Base-by-base conservation (phyloP, 306 rosid species). In the Rosa persica region DNA sequence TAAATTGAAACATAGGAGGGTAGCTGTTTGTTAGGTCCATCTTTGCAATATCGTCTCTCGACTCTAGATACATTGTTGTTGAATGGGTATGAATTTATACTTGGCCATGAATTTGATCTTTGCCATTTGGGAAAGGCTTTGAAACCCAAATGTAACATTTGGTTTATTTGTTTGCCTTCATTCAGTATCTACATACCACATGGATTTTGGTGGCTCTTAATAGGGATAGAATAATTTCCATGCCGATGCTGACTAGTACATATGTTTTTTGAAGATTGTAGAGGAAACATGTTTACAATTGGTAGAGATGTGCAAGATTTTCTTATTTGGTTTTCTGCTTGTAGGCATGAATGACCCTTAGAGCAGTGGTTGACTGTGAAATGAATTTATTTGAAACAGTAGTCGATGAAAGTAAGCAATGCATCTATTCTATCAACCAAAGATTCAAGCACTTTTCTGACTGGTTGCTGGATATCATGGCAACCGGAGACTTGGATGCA, bases 401-500 rank as follows among this genome's bases (percentile, higher is more conserved):
- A 64, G 79, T 80, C 76, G 86, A 79, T 80, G 98, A 84, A 87
- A 88, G 82, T 78, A 85, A 79, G 82, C 87, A 49, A 48, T 78
- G 89, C 79, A 79, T 88, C 83, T 93, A 91, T 84, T 82, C 89
- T 46, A 89, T 93, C 91, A 91, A 85, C 83, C 94, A 82, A 77
- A 89, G 93, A 62, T 85, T 93, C 85, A 93, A 86, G 88, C 94
- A 88, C 78, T 93, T 93, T 83, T 91, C 97, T 79, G 94, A 93
- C 84, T 93, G 98, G 98, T 85, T 93, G 71, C 84, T 91, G 92
- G 91, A 93, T 87, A 91, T 89, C 27, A 90, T 93, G 93, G 93
- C 98, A 70, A 87, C 89, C 38, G 97, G 98, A 72, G 97, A 93
- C 81, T 86, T 93, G 89, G 98, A 89, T 78, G 89, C 94, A 76